Evolutionary conservation across 257 asterid genomes (phyloP).

Genomic region (Verbascum thapsus): DNA sequence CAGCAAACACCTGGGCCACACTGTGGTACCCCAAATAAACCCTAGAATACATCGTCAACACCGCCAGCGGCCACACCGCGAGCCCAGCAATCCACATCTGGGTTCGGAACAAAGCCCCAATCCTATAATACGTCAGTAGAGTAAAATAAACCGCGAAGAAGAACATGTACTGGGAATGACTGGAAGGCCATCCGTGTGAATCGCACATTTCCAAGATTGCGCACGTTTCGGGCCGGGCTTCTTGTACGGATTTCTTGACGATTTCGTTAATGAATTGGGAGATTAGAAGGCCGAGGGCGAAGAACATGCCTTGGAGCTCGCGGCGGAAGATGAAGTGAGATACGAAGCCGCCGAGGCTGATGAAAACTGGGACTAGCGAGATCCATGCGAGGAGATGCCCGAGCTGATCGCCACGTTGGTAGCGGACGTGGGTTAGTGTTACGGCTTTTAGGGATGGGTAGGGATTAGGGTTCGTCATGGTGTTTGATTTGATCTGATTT

Average conservation of each 20-base stretch:
- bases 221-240: constrained; percentile 91
- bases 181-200: constrained; percentile 98
- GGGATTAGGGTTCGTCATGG: constrained; percentile 27
- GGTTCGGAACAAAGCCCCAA: constrained; percentile 58
- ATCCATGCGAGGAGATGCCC: constrained; percentile 86
- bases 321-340: constrained; percentile 93
- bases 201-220: constrained; percentile 83
- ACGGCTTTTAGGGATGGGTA: constrained; percentile 63
- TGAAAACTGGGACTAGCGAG: constrained; percentile 83
- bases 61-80: constrained; percentile 79
- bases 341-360: constrained; percentile 81
- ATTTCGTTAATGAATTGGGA: constrained; percentile 79
- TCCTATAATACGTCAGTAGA: constrained; percentile 47
- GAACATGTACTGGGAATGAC: constrained; percentile 91
- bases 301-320: constrained; percentile 87
- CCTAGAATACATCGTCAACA: constrained; percentile 76
- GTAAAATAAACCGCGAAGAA: constrained; percentile 78
- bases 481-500: no score
- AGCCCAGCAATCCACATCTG: constrained; percentile 59
- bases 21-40: constrained; percentile 90
- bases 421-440: constrained; percentile 82
- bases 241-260: constrained; percentile 69
- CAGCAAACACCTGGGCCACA: constrained; percentile 87
- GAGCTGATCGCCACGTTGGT: constrained; percentile 66
- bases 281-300: constrained; percentile 73